Conservation (phyloP, 2,329 filamentous ascomycete genomes). For the Botryotinia globosa region DNA sequence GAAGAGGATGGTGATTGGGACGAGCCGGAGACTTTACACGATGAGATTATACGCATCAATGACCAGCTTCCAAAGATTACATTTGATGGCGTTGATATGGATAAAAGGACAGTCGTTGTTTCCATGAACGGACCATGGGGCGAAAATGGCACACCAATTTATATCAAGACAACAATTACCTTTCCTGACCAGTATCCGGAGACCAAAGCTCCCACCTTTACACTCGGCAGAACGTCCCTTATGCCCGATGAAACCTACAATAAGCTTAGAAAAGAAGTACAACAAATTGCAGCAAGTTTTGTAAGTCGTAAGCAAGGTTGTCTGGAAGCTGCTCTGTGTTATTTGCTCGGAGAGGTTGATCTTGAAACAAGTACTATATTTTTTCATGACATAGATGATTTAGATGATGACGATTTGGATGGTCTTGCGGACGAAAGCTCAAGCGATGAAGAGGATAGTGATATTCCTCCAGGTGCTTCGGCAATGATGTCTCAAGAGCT, state of each 20-base stretch:
- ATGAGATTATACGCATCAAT: slow-evolving; percentile 62
- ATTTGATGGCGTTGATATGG: slow-evolving; percentile 64
- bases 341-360: slow-evolving; percentile 61
- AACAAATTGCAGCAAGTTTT: slow-evolving; percentile 55
- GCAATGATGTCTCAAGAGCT: slow-evolving; percentile 62
- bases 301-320: slow-evolving; percentile 59
- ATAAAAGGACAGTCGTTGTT: slow-evolving; percentile 55
- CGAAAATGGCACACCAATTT: slow-evolving; percentile 53
- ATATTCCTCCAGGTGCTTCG: slow-evolving; percentile 38
- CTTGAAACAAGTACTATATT: slow-evolving; percentile 60
- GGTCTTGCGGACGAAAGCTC: slow-evolving; percentile 72
- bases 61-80: slow-evolving; percentile 61
- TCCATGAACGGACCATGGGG: slow-evolving; percentile 66
- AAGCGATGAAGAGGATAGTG: slow-evolving; percentile 71
- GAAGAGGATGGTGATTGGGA: slow-evolving; percentile 50
- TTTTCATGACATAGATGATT: slow-evolving; percentile 54
- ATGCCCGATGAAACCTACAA: slow-evolving; percentile 56
- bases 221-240: slow-evolving; percentile 59
- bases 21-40: slow-evolving; percentile 58
- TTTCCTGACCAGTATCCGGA: slow-evolving; percentile 60
- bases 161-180: slow-evolving; percentile 59
- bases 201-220: slow-evolving; percentile 55
- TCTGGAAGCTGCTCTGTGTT: slow-evolving; percentile 59
- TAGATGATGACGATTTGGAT: slow-evolving; percentile 57
- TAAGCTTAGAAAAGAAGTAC: slow-evolving; percentile 53